Conservation (phyloP, 2,329 filamentous ascomycete species). For the Gaeumannomyces tritici region DNA sequence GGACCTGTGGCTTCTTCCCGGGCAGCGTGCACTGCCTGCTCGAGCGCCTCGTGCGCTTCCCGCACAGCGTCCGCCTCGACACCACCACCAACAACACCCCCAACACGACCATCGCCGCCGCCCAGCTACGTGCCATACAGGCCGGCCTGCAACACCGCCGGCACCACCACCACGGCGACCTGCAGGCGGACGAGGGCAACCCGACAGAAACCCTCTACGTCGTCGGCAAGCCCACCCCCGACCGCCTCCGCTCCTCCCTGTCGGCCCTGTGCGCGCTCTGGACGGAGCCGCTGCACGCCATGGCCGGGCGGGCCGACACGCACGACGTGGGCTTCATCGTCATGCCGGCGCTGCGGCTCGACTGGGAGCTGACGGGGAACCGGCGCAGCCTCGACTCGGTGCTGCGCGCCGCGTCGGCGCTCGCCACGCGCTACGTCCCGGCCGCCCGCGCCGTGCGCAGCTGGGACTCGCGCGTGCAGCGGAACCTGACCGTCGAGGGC, state of each 20-base stretch:
- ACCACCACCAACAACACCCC: background rate
- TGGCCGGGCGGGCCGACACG: slow-evolving; percentile 33
- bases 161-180: background rate
- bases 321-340: slow-evolving; percentile 48
- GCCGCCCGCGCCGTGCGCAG: slow-evolving; percentile 35
- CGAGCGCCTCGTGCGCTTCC: slow-evolving; percentile 22
- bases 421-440: slow-evolving; percentile 30
- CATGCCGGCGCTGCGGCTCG: slow-evolving; percentile 34
- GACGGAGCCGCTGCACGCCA: slow-evolving; percentile 24
- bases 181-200: background rate
- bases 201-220: background rate
- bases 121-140: background rate
- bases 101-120: background rate
- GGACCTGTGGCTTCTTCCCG: slow-evolving; percentile 30
- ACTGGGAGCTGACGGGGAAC: slow-evolving; percentile 35
- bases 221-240: background rate
- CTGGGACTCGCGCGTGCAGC: slow-evolving; percentile 29
- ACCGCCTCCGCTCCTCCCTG: slow-evolving; percentile 9
- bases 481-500: slow-evolving; percentile 21
- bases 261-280: slow-evolving; percentile 17
- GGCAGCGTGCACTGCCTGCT: slow-evolving; percentile 23
- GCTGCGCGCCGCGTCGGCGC: slow-evolving; percentile 30
- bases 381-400: slow-evolving; percentile 26
- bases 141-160: background rate
- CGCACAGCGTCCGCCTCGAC: slow-evolving; percentile 11